Evolutionary conservation across 2,329 filamentous ascomycete genomes (phyloP).

Genomic region (Colletotrichum sp.): DNA sequence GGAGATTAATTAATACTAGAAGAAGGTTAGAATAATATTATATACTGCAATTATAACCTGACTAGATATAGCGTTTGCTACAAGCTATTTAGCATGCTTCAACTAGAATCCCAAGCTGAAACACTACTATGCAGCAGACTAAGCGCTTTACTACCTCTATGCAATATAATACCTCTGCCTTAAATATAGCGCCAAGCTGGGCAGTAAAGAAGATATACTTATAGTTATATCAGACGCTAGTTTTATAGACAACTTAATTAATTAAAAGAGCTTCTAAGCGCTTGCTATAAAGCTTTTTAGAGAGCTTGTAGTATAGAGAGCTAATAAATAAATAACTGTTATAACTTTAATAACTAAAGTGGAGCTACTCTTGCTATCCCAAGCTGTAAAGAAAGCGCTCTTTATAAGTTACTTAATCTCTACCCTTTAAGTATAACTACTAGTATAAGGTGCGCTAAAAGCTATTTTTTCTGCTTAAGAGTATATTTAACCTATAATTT

Average conservation of each 20-base stretch:
- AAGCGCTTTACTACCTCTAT: not conserved
- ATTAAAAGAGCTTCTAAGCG: not conserved
- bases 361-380: not conserved
- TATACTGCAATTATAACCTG: not conserved
- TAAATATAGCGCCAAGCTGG: not conserved
- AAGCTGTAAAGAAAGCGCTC: not conserved
- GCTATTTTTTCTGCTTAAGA: not conserved
- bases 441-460: not conserved
- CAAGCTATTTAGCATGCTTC: not conserved
- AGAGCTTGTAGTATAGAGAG: not conserved
- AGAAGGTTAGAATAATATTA: not conserved
- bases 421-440: not conserved
- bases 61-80: not conserved
- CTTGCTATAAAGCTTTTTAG: not conserved
- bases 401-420: not conserved
- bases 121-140: not conserved
- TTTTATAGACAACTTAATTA: not conserved
- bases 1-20: not conserved
- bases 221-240: not conserved
- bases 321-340: not conserved
- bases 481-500: too few species aligned
- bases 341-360: not conserved
- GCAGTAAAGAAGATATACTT: not conserved
- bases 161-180: not conserved
- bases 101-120: not conserved